Conservation (phyloP, 331 rosid genomes). For the Dryas integrifolia region DNA sequence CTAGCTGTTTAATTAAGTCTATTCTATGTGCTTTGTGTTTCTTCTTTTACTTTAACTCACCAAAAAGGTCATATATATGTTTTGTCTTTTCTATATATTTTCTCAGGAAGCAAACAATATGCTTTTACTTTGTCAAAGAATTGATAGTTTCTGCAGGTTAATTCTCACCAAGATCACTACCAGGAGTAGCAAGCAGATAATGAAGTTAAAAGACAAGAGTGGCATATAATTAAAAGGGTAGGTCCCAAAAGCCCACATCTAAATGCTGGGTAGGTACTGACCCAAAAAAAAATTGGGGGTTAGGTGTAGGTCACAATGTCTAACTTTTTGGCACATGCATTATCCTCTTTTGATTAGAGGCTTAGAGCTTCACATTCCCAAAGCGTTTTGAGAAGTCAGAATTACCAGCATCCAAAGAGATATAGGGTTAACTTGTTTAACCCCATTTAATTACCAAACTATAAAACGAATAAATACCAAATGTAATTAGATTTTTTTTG, state of each 20-base stretch:
- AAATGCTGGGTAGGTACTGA: constrained; percentile 12
- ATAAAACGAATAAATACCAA: neutral
- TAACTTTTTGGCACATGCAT: constrained; percentile 33
- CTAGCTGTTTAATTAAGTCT: neutral
- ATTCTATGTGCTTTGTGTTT: neutral
- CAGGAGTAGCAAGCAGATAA: neutral
- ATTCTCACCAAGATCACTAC: constrained; percentile 7
- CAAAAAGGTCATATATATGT: neutral
- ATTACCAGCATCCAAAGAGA: neutral
- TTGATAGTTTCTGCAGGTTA: neutral
- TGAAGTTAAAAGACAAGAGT: neutral
- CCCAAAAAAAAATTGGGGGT: neutral
- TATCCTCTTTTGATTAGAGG: constrained; percentile 11
- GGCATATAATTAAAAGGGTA: constrained; percentile 20
- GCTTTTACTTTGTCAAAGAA: constrained; percentile 2
- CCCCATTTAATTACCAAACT: neutral
- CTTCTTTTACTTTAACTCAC: neutral
- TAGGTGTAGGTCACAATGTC: constrained; percentile 29
- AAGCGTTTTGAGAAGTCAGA: neutral
- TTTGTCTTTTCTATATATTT: neutral
- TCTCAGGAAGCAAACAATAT: neutral
- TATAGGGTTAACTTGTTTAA: neutral
- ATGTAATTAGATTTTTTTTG: neutral
- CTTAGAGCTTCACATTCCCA: constrained; percentile 13
- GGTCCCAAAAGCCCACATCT: constrained; percentile 20